phyloP scores from a whole-genome alignment of 2,329 filamentous ascomycete species.

The Colletotrichum sp. region DNA sequence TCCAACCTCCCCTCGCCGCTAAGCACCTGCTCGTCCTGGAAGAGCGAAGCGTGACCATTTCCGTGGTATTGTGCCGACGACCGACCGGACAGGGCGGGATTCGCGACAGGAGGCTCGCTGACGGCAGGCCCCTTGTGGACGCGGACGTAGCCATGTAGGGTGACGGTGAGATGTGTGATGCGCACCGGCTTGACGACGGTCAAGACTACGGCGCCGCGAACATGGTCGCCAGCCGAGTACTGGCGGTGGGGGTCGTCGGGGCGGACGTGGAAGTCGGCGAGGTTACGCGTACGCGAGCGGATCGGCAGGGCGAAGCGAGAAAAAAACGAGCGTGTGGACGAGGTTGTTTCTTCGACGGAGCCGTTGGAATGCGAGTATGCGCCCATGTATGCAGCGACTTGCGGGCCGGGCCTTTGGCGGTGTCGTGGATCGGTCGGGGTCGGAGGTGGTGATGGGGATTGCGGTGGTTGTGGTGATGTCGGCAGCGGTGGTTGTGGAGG shows the following conservation, averaged over 20 bases:
- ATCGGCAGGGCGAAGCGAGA: conserved; percentile 58
- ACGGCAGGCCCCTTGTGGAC: conserved; percentile 74
- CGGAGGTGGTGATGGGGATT: conserved; percentile 6
- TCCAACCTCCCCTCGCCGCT: conserved; percentile 80
- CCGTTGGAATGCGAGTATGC: conserved; percentile 43
- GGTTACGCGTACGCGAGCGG: conserved; percentile 62
- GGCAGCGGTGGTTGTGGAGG: conserved; percentile 21
- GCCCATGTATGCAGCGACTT: conserved; percentile 48
- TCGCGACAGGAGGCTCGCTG: conserved; percentile 52
- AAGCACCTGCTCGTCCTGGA: conserved; percentile 81
- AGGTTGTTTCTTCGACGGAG: conserved; percentile 43
- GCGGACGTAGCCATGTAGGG: conserved; percentile 79
- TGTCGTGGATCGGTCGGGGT: conserved; percentile 10
- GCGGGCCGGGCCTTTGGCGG: conserved; percentile 18
- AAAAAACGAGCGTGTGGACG: conserved; percentile 49
- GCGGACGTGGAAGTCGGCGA: conserved; percentile 80
- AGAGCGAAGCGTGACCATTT: conserved; percentile 80
- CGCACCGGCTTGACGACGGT: conserved; percentile 76
- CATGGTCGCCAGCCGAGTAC: conserved; percentile 76
- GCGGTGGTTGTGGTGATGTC: conserved; percentile 27
- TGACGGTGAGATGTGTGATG: conserved; percentile 81
- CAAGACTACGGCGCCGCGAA: conserved; percentile 75
- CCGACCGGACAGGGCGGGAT: conserved; percentile 43
- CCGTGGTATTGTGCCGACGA: conserved; percentile 65
- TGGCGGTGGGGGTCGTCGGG: conserved; percentile 79